Conservation (phyloP, 345 rosid species). For the Sisymbrium irio region DNA sequence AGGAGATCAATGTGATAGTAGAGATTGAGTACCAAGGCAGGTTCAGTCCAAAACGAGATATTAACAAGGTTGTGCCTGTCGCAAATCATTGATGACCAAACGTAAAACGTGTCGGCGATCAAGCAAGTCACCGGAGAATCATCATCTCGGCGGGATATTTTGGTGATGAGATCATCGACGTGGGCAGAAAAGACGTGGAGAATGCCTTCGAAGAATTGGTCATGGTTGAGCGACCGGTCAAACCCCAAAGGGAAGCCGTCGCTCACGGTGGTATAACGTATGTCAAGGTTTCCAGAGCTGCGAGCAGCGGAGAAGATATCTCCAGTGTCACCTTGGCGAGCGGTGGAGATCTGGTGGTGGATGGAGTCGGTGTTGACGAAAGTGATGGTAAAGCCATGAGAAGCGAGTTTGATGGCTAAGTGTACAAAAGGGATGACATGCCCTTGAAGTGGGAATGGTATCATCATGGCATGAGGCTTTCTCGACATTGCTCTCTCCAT, state of each 20-base stretch:
- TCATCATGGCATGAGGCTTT: constrained; percentile 50
- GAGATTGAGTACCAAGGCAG: constrained; percentile 55
- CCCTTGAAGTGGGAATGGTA: constrained; percentile 67
- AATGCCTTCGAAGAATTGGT: constrained; percentile 51
- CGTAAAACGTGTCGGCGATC: constrained; percentile 63
- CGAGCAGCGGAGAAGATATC: constrained; percentile 46
- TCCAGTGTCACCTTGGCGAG: neutral
- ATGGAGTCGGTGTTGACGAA: constrained; percentile 59
- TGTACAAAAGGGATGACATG: constrained; percentile 55
- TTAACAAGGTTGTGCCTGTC: constrained; percentile 43
- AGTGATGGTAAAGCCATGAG: constrained; percentile 65
- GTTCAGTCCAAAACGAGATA: constrained; percentile 71
- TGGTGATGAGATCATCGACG: constrained; percentile 42
- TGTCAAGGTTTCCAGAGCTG: constrained; percentile 39
- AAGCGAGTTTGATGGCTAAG: constrained; percentile 65
- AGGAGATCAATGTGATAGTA: constrained; percentile 60
- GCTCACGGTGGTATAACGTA: constrained; percentile 48
- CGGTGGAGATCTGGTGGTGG: constrained; percentile 52
- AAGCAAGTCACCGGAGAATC: constrained; percentile 42
- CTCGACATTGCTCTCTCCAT: constrained; percentile 20
- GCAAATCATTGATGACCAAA: constrained; percentile 56
- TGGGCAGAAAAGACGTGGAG: constrained; percentile 59
- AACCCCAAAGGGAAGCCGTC: constrained; percentile 58
- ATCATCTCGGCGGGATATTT: constrained; percentile 29
- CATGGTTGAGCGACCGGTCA: constrained; percentile 60